phyloP scores from a whole-genome alignment of 148 eudicot genomes.

The Oxyria digyna region DNA sequence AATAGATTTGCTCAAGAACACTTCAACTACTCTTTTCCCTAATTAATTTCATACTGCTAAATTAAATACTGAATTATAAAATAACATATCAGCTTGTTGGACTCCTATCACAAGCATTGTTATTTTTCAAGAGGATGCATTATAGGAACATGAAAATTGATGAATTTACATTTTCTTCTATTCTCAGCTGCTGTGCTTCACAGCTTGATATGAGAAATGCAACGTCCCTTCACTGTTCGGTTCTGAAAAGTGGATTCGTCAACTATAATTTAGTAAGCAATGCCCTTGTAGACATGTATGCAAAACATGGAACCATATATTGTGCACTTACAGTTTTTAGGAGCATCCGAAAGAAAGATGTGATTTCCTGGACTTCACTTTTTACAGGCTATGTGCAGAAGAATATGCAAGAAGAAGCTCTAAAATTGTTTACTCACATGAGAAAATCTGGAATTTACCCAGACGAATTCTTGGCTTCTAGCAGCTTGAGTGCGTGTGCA shows the following conservation, averaged over 20 bases:
- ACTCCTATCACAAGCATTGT: no score
- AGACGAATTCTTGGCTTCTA: slow-evolving; percentile 39
- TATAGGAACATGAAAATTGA: slow-evolving; percentile 39
- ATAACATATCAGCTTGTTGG: no score
- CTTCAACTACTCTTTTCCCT: no score
- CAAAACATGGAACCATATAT: slow-evolving; percentile 36
- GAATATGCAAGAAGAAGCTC: slow-evolving; percentile 41
- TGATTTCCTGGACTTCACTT: slow-evolving; percentile 70
- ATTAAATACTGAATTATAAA: no score
- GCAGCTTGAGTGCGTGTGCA: slow-evolving; percentile 51
- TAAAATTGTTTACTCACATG: slow-evolving; percentile 41
- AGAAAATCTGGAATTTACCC: slow-evolving; percentile 35
- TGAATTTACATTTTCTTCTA: slow-evolving; percentile 57
- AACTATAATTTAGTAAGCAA: slow-evolving; percentile 43
- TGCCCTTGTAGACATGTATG: slow-evolving; percentile 73
- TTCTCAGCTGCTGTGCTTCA: slow-evolving; percentile 48
- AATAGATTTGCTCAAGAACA: no score
- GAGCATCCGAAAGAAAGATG: slow-evolving; percentile 33
- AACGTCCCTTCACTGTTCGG: slow-evolving; percentile 43
- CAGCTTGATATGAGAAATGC: slow-evolving; percentile 26
- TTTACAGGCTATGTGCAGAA: slow-evolving; percentile 45
- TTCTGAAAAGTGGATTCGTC: slow-evolving; percentile 57
- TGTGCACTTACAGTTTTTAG: slow-evolving; percentile 37
- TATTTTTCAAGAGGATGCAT: slow-evolving; percentile 48
- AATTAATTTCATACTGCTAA: no score